These are phyloP conservation scores for Chaetomiaceae sp. DNA, from an alignment of 2,329 filamentous ascomycete genomes.

Conservation along the genomic window DNA sequence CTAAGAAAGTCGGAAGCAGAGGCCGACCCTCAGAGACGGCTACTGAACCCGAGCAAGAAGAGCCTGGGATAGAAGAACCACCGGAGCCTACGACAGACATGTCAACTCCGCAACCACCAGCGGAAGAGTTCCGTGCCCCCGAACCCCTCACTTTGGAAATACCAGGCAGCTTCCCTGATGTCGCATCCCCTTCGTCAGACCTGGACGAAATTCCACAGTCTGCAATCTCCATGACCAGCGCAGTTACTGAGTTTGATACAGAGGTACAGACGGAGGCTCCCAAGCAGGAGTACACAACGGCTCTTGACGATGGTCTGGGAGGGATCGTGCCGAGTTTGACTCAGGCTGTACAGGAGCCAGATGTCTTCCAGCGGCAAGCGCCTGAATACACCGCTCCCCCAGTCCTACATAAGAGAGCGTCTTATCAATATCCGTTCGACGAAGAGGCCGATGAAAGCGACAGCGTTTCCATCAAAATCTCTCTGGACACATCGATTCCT, in stretches of 20 bases:
- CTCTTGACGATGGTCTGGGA: constrained; percentile 20
- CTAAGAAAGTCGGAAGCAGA: constrained; percentile 3
- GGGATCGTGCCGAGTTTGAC: constrained; percentile 5
- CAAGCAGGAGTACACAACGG: constrained; percentile 25
- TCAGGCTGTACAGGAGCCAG: constrained; percentile 17
- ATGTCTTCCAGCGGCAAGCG: constrained; percentile 25
- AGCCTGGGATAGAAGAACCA: constrained; percentile 13
- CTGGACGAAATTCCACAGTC: constrained; percentile 52
- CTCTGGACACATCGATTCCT: constrained; percentile 32
- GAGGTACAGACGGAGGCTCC: constrained; percentile 61
- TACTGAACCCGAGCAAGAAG: constrained; percentile 7
- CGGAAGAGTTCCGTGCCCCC: constrained; percentile 22
- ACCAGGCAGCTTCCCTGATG: constrained; percentile 56
- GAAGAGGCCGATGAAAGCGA: constrained; percentile 40
- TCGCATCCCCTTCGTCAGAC: constrained; percentile 34
- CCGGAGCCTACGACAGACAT: constrained; percentile 16
- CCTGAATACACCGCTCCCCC: constrained; percentile 22
- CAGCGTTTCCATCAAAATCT: constrained; percentile 38
- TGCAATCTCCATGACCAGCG: constrained; percentile 55
- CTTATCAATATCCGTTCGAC: constrained; percentile 50
- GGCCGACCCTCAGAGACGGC: constrained; percentile 2
- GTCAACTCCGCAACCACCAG: constrained; percentile 8
- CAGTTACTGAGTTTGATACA: constrained; percentile 67
- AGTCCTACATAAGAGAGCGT: constrained; percentile 32
- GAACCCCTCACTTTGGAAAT: constrained; percentile 66